Percentiles rank a stretch among this genome's conserved stretches.
Evolutionary conservation across 345 rosid species (phyloP).

Genomic region (Barbarea vulgaris): DNA sequence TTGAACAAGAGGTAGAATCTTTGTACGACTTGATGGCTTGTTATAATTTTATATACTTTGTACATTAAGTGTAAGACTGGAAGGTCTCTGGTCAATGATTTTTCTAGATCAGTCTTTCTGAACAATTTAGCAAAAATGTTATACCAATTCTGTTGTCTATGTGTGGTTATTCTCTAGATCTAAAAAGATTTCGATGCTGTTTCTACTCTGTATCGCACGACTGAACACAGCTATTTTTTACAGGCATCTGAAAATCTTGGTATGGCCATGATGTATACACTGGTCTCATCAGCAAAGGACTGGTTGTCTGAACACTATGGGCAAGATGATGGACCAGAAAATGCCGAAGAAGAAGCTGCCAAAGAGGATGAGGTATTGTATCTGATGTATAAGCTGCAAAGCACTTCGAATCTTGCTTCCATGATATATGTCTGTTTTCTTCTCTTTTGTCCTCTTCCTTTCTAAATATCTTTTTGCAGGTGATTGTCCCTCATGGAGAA

Average conservation of each 20-base stretch:
- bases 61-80: not conserved
- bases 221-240: conserved; percentile 19
- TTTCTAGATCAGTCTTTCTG: not conserved
- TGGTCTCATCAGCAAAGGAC: conserved; percentile 86
- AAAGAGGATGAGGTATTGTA: conserved; percentile 80
- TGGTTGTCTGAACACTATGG: conserved; percentile 86
- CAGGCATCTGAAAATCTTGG: conserved; percentile 97
- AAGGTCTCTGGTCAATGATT: conserved; percentile 1
- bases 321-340: conserved; percentile 52
- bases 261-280: conserved; percentile 95
- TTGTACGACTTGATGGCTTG: conserved; percentile 4
- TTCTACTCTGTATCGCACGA: not conserved
- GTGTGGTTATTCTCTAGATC: not conserved
- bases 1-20: conserved; percentile 75
- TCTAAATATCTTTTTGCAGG: conserved; percentile 45
- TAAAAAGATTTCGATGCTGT: not conserved
- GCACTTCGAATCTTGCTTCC: conserved; percentile 4
- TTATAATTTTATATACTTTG: conserved; percentile 6
- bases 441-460: conserved; percentile 8
- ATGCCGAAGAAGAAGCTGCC: conserved; percentile 54
- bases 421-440: conserved; percentile 9
- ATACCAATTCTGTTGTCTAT: not conserved
- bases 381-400: conserved; percentile 16
- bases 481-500: conserved; percentile 96
- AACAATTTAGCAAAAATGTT: not conserved